phyloP scores from a whole-genome alignment of 2,329 filamentous ascomycete genomes.

The Pyrenophora seminiperda region DNA sequence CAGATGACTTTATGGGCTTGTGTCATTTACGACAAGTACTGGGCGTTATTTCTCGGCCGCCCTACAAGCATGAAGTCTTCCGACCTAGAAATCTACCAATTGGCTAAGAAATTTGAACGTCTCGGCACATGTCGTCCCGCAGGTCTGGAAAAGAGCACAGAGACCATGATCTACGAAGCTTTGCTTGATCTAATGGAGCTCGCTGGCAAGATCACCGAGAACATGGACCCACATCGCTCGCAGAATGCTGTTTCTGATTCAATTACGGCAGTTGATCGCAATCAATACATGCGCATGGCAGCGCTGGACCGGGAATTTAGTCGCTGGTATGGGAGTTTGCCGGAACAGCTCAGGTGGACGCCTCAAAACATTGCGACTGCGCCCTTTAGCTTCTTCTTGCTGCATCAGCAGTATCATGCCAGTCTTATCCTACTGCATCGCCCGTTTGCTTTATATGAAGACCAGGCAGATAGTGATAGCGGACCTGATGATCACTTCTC shows the following conservation, averaged over 20 bases:
- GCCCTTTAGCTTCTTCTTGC: constrained; percentile 55
- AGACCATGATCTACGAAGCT: constrained; percentile 56
- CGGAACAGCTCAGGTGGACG: constrained; percentile 51
- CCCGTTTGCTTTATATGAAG: constrained; percentile 59
- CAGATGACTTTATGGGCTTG: constrained; percentile 60
- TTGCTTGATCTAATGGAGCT: constrained; percentile 63
- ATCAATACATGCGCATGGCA: constrained; percentile 58
- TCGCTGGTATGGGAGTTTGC: constrained; percentile 60
- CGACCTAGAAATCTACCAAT: constrained; percentile 56
- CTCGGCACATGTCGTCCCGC: constrained; percentile 48
- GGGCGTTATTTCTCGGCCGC: constrained; percentile 61
- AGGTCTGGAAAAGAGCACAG: constrained; percentile 40
- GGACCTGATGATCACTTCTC: constrained; percentile 52
- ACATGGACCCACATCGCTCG: constrained; percentile 41
- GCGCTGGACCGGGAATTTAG: constrained; percentile 60
- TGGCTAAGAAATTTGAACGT: constrained; percentile 54
- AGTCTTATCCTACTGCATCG: constrained; percentile 60
- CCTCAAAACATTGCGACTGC: constrained; percentile 44
- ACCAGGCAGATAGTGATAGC: constrained; percentile 43
- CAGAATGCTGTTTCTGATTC: constrained; percentile 32
- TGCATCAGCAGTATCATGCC: constrained; percentile 63
- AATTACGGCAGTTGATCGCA: constrained; percentile 48
- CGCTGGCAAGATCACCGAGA: constrained; percentile 59
- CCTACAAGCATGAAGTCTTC: constrained; percentile 60
- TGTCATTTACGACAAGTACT: constrained; percentile 60